These are phyloP conservation scores for Aspergillus transmontanensis DNA, from an alignment of 2,329 filamentous ascomycete genomes.

Conservation along the genomic window DNA sequence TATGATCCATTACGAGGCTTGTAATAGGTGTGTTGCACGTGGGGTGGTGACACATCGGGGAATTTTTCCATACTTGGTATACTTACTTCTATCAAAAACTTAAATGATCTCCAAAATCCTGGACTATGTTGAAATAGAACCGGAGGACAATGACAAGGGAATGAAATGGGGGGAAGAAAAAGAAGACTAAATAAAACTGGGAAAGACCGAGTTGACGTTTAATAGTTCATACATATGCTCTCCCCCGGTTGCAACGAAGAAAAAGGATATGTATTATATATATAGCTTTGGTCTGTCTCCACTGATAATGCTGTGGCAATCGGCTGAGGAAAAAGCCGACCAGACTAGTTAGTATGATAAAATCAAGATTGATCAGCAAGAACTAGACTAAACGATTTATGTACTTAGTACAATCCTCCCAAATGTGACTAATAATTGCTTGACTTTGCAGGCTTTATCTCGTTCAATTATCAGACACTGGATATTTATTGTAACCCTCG, in stretches of 20 bases:
- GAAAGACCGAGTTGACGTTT: background rate
- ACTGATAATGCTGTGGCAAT: constrained; percentile 1
- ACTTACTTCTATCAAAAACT: background rate
- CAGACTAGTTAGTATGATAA: background rate
- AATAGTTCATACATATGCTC: background rate
- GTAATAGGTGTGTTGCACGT: background rate
- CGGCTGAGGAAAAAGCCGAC: background rate
- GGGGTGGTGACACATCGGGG: background rate
- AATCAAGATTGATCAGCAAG: background rate
- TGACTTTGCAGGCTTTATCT: background rate
- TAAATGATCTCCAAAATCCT: background rate
- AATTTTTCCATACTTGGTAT: background rate
- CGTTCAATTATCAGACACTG: background rate
- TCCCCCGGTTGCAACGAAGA: background rate
- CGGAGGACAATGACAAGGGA: background rate
- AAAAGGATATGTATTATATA: background rate
- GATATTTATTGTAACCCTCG: background rate
- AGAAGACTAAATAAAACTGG: too few relatives aligned
- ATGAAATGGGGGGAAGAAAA: background rate
- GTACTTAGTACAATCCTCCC: background rate
- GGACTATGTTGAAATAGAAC: background rate
- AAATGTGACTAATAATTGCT: background rate
- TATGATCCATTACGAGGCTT: background rate
- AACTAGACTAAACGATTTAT: background rate
- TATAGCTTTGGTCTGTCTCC: background rate